Base-by-base conservation (phyloP, 345 rosid genomes). In the Populus tremula region DNA sequence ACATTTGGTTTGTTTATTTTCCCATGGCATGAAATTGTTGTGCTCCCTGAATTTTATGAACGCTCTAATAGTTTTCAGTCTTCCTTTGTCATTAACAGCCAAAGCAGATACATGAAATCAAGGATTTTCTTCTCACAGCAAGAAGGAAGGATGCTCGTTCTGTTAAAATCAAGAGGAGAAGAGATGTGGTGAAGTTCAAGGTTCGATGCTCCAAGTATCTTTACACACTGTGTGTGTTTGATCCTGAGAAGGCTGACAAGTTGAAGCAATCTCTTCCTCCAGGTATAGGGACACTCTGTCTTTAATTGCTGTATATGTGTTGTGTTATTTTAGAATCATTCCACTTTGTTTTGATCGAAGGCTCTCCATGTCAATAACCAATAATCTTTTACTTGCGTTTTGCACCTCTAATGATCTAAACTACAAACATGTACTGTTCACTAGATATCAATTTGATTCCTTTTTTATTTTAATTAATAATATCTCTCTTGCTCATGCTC, bases 211-310 rank as follows among this genome's bases (percentile, higher is more conserved):
- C 99, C 70, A 92, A 86, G 85, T 93, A 92, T 83, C 93, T 95
- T 73, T 92, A 93, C 92, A 93, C 96, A 0, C 94, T 93, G 10
- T 95, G 97, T 13, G 97, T 93, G 70, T 89, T 87, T 10, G 98
- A 93, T 83, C 76, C 87, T 10, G 96, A 92, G 88, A 92, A 95
- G 88, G 99, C 99, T 2, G 92, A 92, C 77, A 95, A 95, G 90
- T 88, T 92, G 88, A 95, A 92, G 87, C 99, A 95, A 72, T 93
- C 97, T 80, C 97, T 92, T 80, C 97, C 98, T 67, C 98, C 99
- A 85, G 96, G 99, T 92, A 66, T 6, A 2, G 8, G 23, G 49
- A 35, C 33, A 3, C 4, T 33, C 29, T 54, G 13, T 73, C 39
- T 7, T 38, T 6, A 36, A 54, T 59, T 9, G 5, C 18, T 8